Evolutionary conservation across 305 asterid species (phyloP), one percentile per base, ranked within the genome.

Genomic region (Euphrasia arctica): DNA sequence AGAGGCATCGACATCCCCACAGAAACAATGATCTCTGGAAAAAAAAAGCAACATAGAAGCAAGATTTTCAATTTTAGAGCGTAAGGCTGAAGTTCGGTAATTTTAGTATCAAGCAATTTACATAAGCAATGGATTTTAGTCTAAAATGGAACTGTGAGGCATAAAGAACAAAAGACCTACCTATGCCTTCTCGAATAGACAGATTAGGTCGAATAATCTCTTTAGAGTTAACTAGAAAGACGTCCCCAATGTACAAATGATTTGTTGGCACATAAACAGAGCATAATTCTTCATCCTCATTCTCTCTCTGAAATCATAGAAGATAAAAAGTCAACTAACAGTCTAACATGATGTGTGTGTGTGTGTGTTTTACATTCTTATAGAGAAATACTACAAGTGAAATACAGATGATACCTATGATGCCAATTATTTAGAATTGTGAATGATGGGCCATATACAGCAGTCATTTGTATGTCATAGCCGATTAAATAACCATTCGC

Each of bases 1-100:
- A 74, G 96, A 31, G 97, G 97, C 87, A 90, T 86, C 31, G 97
- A 85, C 90, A 85, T 91, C 55, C 98, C 98, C 58, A 91, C 98
- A 1, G 98, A 88, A 47, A 91, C 93, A 42, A 88, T 88, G 79
- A 91, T 88, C 78, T 91, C 98, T 91, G 90, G 36, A 83, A 79
- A 34, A 36, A 36, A 36, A 7, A 39, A 32, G 36, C 3, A 32
- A 32, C 2, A 32, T 3, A 32, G 5, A 32, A 32, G 36, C 36
- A 32, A 32, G 5, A 32, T 32, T 32, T 32, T 32, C 36, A 32
- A 32, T 32, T 32, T 32, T 32, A 32, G 36, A 5, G 4, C 5
- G 27, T 25, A 25, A 25, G 5, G 36, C 36, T 1, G 5, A 32
- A 32, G 5, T 3, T 32, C 36, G 36, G 36, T 32, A 32, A 32